Evolutionary conservation across 768 basidiomycete genomes (phyloP), one percentile per base, ranked within the genome.

Genomic region (Amanita pallidorosea): DNA sequence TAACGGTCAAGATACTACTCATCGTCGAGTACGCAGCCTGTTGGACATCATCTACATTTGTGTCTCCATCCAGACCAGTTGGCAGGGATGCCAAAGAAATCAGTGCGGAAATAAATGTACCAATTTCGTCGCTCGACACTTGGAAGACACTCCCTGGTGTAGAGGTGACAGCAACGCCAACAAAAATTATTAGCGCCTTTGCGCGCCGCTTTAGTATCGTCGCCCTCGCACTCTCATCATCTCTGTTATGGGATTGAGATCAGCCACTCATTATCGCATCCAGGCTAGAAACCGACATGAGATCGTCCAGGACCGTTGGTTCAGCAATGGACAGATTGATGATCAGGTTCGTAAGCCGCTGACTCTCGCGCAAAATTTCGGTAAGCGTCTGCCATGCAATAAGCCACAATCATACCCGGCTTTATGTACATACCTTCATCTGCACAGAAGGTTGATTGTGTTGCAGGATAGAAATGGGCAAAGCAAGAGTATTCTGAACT

Each of bases 391-490:
- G 55, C 2, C 37, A 49, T 38, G n/a, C 18, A 43, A 51, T 45
- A 50, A 35, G 23, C 33, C 18, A 54, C 5, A 35, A 9, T 29
- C 7, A 45, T 31, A 22, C n/a, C 5, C 1, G n/a, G 45, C 0
- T 45, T 3, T 18, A 27, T 29, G 36, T 2, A 62, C 79, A 48
- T 51, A 86, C 87, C 37, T 65, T 63, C 49, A 83, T 65, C 60
- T 83, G 81, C 31, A 74, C 53, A 6, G 66, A 58, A 27, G 70
- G 60, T 9, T 70, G 53, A 47, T 75, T 73, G 51, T 81, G 79
- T 29, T 82, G 80, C 9, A 88, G 59, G 3, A 93, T 59, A 6
- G 80, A 72, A 7, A 82, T 70, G 0, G 89, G 88, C 15, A 97
- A 68, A 11, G 77, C 67, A 25, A 93, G 69, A 0, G 81, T 73